phyloP scores from a whole-genome alignment of 106 monocot species.

The Dendrobium chrysotoxum region DNA sequence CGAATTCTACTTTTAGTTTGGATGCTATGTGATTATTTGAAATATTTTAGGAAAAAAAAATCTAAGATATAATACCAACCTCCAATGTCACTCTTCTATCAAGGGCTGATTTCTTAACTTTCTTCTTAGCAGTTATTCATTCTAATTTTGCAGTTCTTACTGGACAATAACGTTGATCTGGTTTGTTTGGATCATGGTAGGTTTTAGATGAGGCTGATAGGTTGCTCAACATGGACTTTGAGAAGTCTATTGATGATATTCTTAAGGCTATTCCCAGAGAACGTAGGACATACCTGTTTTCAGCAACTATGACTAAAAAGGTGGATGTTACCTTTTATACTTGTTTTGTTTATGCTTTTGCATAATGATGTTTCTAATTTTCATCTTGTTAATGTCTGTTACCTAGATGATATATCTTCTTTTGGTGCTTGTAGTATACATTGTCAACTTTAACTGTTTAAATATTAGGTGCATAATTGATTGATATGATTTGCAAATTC shows the following conservation, averaged over 20 bases:
- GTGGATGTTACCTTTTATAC: conserved; percentile 16
- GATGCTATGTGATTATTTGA: too few species aligned
- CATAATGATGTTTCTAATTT: neutral
- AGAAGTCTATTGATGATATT: conserved; percentile 88
- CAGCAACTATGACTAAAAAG: conserved; percentile 99
- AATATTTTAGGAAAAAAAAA: too few species aligned
- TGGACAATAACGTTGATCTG: neutral
- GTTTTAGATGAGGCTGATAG: conserved; percentile 98
- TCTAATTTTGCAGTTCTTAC: neutral
- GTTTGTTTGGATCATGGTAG: conserved; percentile 17
- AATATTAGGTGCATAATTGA: neutral
- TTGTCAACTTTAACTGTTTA: neutral
- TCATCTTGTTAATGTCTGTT: neutral
- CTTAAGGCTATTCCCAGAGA: conserved; percentile 81
- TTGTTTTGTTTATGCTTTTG: neutral
- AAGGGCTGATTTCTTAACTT: neutral
- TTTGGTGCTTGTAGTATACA: neutral
- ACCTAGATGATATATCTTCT: neutral
- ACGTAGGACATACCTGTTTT: conserved; percentile 80
- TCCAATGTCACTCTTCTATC: too few species aligned
- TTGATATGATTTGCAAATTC: neutral
- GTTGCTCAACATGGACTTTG: conserved; percentile 87
- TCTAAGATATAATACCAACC: too few species aligned
- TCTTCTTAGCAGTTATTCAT: neutral
- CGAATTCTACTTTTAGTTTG: too few species aligned